Percentiles rank a stretch among this genome's conserved stretches.
These are phyloP conservation scores for Austropuccinia psidii DNA, from an alignment of 1,284 basidiomycete species.

Conservation along the genomic window DNA sequence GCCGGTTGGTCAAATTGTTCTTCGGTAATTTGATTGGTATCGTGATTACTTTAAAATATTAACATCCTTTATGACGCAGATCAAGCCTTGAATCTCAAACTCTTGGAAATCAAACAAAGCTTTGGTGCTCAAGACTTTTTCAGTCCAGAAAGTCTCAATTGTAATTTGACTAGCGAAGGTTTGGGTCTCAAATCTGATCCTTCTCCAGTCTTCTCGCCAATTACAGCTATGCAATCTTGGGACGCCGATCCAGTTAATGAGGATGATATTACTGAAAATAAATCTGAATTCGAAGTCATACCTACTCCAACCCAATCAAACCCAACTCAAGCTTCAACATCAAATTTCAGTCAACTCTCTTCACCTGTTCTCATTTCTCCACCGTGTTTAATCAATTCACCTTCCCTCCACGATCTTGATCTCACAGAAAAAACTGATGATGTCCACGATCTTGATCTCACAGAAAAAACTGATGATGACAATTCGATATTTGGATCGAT, in stretches of 20 bases:
- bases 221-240: conserved; percentile 4
- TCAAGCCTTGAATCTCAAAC: conserved; percentile 27
- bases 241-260: no score
- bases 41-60: neutral
- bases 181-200: neutral
- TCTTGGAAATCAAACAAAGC: conserved; percentile 21
- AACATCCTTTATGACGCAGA: neutral
- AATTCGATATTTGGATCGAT: conserved; percentile 66
- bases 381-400: neutral
- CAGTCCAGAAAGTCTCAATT: neutral
- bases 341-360: no score
- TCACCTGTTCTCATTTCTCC: neutral
- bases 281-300: neutral
- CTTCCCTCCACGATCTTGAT: neutral
- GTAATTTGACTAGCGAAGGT: neutral
- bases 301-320: neutral
- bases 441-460: conserved; percentile 52
- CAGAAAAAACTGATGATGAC: conserved; percentile 53
- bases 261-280: no score
- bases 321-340: neutral
- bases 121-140: neutral
- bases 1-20: conserved; percentile 17
- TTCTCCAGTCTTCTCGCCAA: neutral
- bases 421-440: conserved; percentile 6
- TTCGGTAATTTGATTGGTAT: neutral